A percentile compares a stretch with the other conserved stretches of the same genome.
phyloP scores from a whole-genome alignment of 2,329 filamentous ascomycete genomes.

The Akanthomyces muscarius region DNA sequence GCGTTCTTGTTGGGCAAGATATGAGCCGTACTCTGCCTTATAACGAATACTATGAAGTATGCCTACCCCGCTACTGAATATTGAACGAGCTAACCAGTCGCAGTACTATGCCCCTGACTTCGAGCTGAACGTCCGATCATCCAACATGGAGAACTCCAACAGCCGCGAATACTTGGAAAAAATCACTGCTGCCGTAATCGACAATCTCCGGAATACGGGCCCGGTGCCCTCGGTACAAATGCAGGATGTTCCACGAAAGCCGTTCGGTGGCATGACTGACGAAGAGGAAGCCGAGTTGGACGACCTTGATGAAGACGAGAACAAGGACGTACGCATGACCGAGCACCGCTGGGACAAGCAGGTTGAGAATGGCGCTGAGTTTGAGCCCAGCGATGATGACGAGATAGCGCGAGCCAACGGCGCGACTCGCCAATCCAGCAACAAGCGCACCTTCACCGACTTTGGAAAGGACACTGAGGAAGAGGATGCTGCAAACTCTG shows the following conservation, averaged over 20 bases:
- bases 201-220: constrained; percentile 82
- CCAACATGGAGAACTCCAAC: constrained; percentile 89
- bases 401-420: constrained; percentile 72
- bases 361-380: constrained; percentile 71
- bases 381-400: constrained; percentile 86
- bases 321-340: constrained; percentile 78
- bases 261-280: constrained; percentile 59
- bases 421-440: constrained; percentile 50
- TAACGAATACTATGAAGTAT: constrained; percentile 87
- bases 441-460: constrained; percentile 50
- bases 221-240: constrained; percentile 89
- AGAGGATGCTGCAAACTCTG: constrained; percentile 37
- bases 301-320: constrained; percentile 76
- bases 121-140: constrained; percentile 81
- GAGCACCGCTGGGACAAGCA: constrained; percentile 79
- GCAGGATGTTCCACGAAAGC: constrained; percentile 66
- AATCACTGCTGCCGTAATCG: constrained; percentile 75
- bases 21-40: constrained; percentile 83
- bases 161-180: constrained; percentile 76
- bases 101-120: constrained; percentile 91
- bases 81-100: constrained; percentile 22
- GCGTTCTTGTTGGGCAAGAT: constrained; percentile 76
- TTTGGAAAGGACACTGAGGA: constrained; percentile 42
- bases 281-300: constrained; percentile 64
- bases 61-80: constrained; percentile 41